phyloP scores from a whole-genome alignment of 2,329 filamentous ascomycete species.

The Alternaria solani region DNA sequence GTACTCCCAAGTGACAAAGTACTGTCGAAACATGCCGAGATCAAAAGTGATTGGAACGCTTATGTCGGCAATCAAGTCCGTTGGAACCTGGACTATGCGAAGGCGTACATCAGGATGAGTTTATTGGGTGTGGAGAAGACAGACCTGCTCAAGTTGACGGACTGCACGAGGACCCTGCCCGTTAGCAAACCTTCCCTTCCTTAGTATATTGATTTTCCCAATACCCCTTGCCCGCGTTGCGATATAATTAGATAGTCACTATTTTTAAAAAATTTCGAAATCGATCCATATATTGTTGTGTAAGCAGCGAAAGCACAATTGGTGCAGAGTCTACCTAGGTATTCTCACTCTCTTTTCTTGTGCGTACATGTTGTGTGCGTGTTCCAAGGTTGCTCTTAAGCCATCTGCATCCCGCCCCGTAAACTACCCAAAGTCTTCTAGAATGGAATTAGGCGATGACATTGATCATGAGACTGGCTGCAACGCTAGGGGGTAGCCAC shows the following conservation, averaged over 20 bases:
- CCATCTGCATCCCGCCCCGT: neutral
- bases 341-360: neutral
- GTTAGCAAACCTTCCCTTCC: conserved; percentile 17
- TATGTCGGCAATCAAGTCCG: conserved; percentile 41
- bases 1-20: conserved; percentile 40
- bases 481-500: no score
- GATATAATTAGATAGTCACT: neutral
- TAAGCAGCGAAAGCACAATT: neutral
- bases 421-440: no score
- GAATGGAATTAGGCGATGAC: no score
- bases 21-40: conserved; percentile 36
- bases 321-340: neutral
- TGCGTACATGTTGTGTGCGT: neutral
- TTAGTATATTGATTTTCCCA: conserved; percentile 2
- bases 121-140: conserved; percentile 36
- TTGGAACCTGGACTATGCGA: conserved; percentile 45
- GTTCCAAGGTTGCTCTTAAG: neutral
- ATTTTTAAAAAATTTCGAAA: neutral
- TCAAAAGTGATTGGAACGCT: conserved; percentile 33
- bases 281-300: neutral
- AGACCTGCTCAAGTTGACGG: conserved; percentile 32
- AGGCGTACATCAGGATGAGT: conserved; percentile 45
- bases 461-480: neutral
- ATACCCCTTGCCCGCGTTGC: neutral
- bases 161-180: conserved; percentile 44